Evolutionary conservation across 257 asterid genomes (phyloP), one percentile per base, ranked within the genome.

Genomic region (Solanum commersonii): DNA sequence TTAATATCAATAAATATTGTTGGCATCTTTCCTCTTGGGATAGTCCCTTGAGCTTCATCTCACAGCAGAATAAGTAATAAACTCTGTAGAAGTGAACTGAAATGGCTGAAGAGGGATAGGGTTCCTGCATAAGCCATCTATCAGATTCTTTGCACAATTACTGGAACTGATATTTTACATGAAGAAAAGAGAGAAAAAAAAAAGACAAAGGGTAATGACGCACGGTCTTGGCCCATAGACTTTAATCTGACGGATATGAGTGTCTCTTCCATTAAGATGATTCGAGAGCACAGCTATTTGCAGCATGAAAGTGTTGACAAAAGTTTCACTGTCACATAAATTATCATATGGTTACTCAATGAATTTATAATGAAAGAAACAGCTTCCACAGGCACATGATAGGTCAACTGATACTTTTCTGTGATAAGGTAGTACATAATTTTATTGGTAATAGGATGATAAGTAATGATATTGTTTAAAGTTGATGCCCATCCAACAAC

Each of bases 221-320:
- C 92, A 97, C 98, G 89, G 98, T 84, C 94, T 93, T 67, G 99
- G 99, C 79, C 99, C 99, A 85, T 95, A 95, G 90, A 96, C 95
- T 95, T 97, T 97, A 89, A 97, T 94, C 90, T 97, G 99, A 90
- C 99, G 96, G 79, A 97, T 94, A 89, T 96, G 99, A 40, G 99
- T 96, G 88, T 97, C 99, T 92, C 98, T 94, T 85, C 98, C 99
- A 22, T 96, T 96, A 27, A 97, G 96, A 92, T 96, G 98, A 91
- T 97, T 97, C 71, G 99, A 92, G 87, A 96, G 78, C 71, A 97
- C 91, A 22, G 92, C 94, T 60, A 97, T 95, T 91, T 96, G 99
- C 94, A 97, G 91, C 99, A 96, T 96, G 96, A 97, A 97, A 20
- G 99, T 93, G 91, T 94, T 94, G 91, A 95, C 98, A 95, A 96